These are phyloP conservation scores for Cornus controversa DNA, from an alignment of 148 eudicot genomes.

Conservation along the genomic window DNA sequence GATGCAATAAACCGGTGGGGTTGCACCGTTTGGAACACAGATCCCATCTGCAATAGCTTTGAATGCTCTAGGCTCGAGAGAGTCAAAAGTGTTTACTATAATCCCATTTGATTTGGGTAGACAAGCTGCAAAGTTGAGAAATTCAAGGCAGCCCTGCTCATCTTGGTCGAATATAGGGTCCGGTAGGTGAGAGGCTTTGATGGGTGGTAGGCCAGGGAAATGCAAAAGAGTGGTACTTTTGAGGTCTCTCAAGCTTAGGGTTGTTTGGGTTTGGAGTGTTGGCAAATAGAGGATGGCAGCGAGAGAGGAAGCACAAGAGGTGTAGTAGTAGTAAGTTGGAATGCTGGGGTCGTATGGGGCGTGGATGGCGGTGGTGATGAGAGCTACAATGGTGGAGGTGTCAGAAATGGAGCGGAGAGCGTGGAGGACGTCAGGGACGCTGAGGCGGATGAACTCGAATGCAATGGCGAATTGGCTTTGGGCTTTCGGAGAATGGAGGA, in stretches of 20 bases:
- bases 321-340: conserved; percentile 11
- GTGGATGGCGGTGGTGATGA: conserved; percentile 13
- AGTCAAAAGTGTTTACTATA: conserved; percentile 29
- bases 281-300: conserved; percentile 14
- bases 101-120: conserved; percentile 23
- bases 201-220: conserved; percentile 28
- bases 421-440: not conserved
- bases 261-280: not conserved
- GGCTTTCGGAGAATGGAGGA: not conserved
- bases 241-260: conserved; percentile 15
- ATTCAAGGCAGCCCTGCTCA: conserved; percentile 23
- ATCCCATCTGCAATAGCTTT: conserved; percentile 20
- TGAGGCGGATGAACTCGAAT: not conserved
- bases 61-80: conserved; percentile 25
- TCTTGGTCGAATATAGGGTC: conserved; percentile 24
- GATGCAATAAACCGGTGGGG: conserved; percentile 22
- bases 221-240: conserved; percentile 1
- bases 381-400: too few relatives aligned
- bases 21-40: conserved; percentile 21
- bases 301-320: conserved; percentile 14
- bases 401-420: too few relatives aligned
- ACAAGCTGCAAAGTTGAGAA: conserved; percentile 15
- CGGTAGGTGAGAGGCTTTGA: conserved; percentile 25
- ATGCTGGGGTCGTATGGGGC: conserved; percentile 4
- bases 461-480: too few relatives aligned